Percentiles rank a stretch among this genome's conserved stretches.
Conservation (phyloP, 1,284 basidiomycete species). For the Takashimella tepidaria region DNA sequence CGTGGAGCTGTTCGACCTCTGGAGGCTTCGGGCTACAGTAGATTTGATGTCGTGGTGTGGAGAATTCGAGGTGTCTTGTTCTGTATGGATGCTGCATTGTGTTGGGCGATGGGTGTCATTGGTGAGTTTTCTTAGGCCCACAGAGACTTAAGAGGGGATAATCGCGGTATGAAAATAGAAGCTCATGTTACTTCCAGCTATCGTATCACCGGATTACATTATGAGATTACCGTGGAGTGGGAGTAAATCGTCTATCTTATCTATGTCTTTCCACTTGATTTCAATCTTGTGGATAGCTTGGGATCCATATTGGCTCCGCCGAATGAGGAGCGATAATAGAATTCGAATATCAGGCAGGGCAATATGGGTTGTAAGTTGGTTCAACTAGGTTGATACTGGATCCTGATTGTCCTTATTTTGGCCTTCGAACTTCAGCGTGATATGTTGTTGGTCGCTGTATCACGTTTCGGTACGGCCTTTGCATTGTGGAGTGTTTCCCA, state of each 20-base stretch:
- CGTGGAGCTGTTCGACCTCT: constrained; percentile 13
- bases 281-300: constrained; percentile 39
- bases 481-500: constrained; percentile 1
- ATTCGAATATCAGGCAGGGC: constrained; percentile 18
- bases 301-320: constrained; percentile 38
- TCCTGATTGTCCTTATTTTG: too few species aligned
- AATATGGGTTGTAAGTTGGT: constrained; percentile 31
- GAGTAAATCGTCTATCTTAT: too few species aligned
- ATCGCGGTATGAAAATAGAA: too few species aligned
- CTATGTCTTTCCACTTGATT: constrained; percentile 8
- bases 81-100: constrained; percentile 8
- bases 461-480: neutral
- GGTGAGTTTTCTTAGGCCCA: constrained; percentile 21
- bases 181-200: too few species aligned
- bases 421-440: too few species aligned
- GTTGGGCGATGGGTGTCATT: constrained; percentile 10
- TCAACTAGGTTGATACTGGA: neutral
- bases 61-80: constrained; percentile 23
- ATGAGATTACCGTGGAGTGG: too few species aligned
- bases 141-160: too few species aligned
- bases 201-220: too few species aligned
- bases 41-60: constrained; percentile 24
- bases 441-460: constrained; percentile 16
- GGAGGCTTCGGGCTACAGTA: neutral
- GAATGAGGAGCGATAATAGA: constrained; percentile 7